These are phyloP conservation scores for Stachybotrys elegans DNA, from an alignment of 2,329 filamentous ascomycete species.

Conservation along the genomic window DNA sequence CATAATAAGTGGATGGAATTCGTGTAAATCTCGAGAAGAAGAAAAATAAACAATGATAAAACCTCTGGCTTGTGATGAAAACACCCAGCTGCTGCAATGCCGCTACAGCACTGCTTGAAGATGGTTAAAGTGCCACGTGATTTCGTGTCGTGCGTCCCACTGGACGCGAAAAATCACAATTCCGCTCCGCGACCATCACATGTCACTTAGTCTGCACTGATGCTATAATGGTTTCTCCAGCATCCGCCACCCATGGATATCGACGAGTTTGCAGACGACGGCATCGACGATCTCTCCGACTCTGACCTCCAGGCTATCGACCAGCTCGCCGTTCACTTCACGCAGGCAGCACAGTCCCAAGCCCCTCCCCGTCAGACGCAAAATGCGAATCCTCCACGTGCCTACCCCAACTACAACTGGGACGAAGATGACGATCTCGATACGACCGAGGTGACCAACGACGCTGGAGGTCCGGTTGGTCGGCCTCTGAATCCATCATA, in stretches of 20 bases:
- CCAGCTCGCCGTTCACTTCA: conserved; percentile 56
- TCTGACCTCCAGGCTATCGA: conserved; percentile 58
- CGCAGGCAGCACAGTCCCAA: conserved; percentile 34
- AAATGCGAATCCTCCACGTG: neutral
- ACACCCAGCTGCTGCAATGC: too few relatives aligned
- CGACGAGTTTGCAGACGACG: conserved; percentile 61
- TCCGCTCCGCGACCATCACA: too few relatives aligned
- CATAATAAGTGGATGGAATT: too few relatives aligned
- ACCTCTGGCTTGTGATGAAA: too few relatives aligned
- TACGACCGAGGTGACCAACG: conserved; percentile 50
- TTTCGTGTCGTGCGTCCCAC: too few relatives aligned
- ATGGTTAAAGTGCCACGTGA: too few relatives aligned
- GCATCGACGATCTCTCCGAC: conserved; percentile 55
- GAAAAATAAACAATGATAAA: too few relatives aligned
- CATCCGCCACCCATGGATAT: conserved; percentile 27
- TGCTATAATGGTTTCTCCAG: too few relatives aligned
- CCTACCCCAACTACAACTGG: conserved; percentile 33
- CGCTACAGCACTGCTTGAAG: too few relatives aligned
- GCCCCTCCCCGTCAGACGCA: conserved; percentile 5
- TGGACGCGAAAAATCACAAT: too few relatives aligned
- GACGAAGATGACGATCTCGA: conserved; percentile 55
- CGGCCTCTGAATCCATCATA: conserved; percentile 30
- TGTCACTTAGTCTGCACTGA: too few relatives aligned
- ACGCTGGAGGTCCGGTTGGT: conserved; percentile 34
- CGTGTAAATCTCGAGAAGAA: too few relatives aligned